Evolutionary conservation across 2,329 filamentous ascomycete genomes (phyloP).

Genomic region (Arachnomyces sp.): DNA sequence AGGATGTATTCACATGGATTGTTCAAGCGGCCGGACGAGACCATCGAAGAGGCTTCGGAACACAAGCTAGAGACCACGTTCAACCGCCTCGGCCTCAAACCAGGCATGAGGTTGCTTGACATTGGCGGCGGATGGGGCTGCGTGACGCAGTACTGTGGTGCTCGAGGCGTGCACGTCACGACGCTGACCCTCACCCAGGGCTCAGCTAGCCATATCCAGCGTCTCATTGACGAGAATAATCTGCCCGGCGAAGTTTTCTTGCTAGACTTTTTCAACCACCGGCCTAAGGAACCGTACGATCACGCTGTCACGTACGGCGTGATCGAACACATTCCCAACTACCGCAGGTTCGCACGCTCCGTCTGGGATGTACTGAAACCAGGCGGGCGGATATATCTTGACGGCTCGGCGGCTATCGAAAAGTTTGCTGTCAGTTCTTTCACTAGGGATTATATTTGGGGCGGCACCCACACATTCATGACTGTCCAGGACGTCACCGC

Average conservation of each 20-base stretch:
- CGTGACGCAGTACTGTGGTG: slow-evolving; percentile 13
- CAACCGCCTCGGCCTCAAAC: slow-evolving; percentile 6
- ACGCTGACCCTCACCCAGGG: slow-evolving; percentile 1
- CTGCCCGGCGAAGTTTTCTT: neutral
- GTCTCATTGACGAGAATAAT: slow-evolving; percentile 1
- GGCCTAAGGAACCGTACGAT: neutral
- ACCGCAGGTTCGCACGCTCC: slow-evolving; percentile 7
- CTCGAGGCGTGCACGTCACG: slow-evolving; percentile 13
- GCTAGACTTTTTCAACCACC: neutral
- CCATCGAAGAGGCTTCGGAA: slow-evolving; percentile 2
- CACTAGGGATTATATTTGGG: slow-evolving; percentile 1
- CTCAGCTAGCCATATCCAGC: slow-evolving; percentile 1
- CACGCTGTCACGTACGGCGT: neutral
- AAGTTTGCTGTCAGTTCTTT: slow-evolving; percentile 1
- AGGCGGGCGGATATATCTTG: slow-evolving; percentile 6
- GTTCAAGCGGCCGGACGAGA: neutral
- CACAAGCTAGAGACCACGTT: slow-evolving; percentile 2
- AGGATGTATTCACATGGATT: slow-evolving; percentile 1
- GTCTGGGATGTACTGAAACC: slow-evolving; percentile 12
- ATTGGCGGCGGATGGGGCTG: slow-evolving; percentile 15
- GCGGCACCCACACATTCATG: slow-evolving; percentile 1
- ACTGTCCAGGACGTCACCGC: slow-evolving; percentile 1
- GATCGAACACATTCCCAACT: slow-evolving; percentile 11
- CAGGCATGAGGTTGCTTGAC: slow-evolving; percentile 12
- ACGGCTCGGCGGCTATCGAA: neutral